These are phyloP conservation scores for Dryas integrifolia DNA, from an alignment of 331 rosid genomes.

Conservation along the genomic window DNA sequence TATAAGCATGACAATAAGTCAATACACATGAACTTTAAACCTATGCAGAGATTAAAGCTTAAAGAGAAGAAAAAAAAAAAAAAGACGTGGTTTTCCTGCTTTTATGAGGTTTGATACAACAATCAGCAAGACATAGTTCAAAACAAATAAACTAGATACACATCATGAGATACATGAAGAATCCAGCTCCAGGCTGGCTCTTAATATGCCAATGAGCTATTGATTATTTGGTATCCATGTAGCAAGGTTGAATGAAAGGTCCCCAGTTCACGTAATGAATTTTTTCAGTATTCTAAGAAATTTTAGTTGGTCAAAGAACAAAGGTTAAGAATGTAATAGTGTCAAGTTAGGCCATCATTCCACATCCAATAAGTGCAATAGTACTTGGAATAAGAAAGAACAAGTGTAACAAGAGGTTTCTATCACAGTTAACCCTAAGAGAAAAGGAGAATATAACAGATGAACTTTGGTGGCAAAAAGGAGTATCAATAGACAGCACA, in stretches of 20 bases:
- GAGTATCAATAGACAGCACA: not conserved
- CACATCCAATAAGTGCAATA: not conserved
- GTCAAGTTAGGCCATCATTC: not conserved
- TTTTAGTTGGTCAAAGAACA: not conserved
- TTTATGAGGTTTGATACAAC: not conserved
- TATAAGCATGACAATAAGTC: slow-evolving; percentile 8
- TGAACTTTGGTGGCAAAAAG: not conserved
- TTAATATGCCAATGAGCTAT: not conserved
- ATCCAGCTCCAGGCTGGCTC: not conserved
- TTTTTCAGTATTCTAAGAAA: not conserved
- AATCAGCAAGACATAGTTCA: slow-evolving; percentile 2
- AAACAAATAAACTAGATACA: not conserved
- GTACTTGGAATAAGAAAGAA: not conserved
- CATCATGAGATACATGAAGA: not conserved
- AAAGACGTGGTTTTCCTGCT: not conserved
- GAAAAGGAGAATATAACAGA: not conserved
- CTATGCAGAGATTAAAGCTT: not conserved
- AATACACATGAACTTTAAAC: not conserved
- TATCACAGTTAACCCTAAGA: not conserved
- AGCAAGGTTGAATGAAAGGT: not conserved
- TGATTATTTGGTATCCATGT: not conserved
- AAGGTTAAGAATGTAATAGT: not conserved
- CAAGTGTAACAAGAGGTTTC: not conserved
- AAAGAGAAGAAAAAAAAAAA: not conserved
- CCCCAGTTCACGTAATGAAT: not conserved